Conservation (phyloP, 441 rosid genomes). For the Cnidoscolus chayamansa region DNA sequence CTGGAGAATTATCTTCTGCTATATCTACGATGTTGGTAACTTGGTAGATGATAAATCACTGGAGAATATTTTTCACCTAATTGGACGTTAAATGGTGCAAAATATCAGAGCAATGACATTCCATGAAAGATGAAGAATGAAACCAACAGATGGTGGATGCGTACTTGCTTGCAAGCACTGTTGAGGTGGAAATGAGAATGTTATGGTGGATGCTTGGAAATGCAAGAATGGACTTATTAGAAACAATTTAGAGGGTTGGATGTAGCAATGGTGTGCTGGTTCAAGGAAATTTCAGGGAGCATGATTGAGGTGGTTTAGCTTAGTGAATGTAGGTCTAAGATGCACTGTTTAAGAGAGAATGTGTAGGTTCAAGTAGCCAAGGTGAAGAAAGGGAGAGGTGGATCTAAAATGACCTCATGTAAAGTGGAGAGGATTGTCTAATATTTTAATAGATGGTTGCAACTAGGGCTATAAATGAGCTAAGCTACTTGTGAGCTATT, state of each 20-base stretch:
- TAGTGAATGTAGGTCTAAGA: background rate
- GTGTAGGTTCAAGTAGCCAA: no score
- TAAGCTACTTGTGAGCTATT: no score
- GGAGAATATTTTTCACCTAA: background rate
- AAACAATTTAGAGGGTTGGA: background rate
- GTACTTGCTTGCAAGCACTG: background rate
- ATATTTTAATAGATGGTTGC: background rate
- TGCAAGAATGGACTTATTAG: background rate
- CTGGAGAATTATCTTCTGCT: background rate
- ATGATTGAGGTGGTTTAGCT: background rate
- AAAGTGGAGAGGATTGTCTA: background rate
- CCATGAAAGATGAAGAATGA: background rate
- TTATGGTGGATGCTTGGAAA: background rate
- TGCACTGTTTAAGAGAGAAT: background rate
- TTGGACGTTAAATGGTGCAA: background rate
- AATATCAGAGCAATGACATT: background rate
- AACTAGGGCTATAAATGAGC: no score
- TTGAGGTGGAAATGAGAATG: background rate
- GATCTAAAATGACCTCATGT: background rate
- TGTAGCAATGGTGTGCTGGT: background rate
- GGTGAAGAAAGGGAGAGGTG: background rate
- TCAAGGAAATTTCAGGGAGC: background rate
- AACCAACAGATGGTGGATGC: background rate
- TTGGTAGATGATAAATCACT: background rate
- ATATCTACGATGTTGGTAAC: background rate